Base-by-base conservation (phyloP, 2,329 filamentous ascomycete genomes). In the Pseudopyrenochaeta lycopersici region DNA sequence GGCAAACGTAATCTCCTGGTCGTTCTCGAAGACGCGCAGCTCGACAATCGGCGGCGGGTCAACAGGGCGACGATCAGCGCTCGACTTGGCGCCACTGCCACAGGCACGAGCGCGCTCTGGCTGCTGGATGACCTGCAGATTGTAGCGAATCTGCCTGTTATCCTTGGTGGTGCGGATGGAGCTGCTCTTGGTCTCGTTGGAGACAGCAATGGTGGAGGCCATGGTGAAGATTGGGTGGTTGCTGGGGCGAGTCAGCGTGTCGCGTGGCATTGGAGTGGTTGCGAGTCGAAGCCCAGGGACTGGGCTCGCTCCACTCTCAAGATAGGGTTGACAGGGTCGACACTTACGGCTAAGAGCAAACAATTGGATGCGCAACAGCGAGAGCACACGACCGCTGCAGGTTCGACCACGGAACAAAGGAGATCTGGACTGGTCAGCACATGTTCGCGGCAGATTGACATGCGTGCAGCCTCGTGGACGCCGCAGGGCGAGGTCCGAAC, bases 21-120 rank as follows among this genome's bases (percentile, higher is more conserved):
- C 73, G 47, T 89, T 90, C 71, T 97, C 90, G 66, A 88, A 92
- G 60, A 98, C 90, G 62, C 89, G 89, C 57, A 99, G 82, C 77
- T 96, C 91, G 33, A 98, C 92, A 49, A 99, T 95, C 0, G 95
- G 95, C 2, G 95, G 95, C 56, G 91, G 93, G 75, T 97, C 94
- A 57, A 97, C 93, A 17, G 94, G 93, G 48, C 94, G 90, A 65
- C 94, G 89, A 77, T 97, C 93, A 68, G 91, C 90, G 45, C 68
- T 71, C 36, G 68, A 96, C 80, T 98, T 98, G 48, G 92, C 92
- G 55, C 95, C 95, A 49, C 92, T 93, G 70, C 95, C 95, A 76
- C 95, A 99, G 49, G 95, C 95, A 81, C 95, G 86, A 44, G 95
- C 94, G 69, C 93, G 90, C 79, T 96, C 90, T 17, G 95, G 95